These are phyloP conservation scores for Hypomyces perniciosus DNA, from an alignment of 2,329 filamentous ascomycete genomes.

Conservation along the genomic window DNA sequence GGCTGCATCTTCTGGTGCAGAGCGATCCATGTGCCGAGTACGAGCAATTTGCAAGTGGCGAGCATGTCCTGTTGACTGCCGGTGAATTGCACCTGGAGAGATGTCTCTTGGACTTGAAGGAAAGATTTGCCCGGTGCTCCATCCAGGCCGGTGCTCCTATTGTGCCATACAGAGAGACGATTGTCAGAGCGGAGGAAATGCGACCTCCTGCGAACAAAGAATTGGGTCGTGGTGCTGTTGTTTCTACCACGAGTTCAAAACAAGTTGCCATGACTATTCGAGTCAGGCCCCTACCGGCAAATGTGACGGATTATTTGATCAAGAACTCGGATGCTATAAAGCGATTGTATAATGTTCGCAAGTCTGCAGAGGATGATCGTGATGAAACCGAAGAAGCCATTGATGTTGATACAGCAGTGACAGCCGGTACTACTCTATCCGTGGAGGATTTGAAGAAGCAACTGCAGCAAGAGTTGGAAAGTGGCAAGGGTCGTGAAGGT, in stretches of 20 bases:
- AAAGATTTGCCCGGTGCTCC: conserved; percentile 89
- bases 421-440: conserved; percentile 58
- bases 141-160: conserved; percentile 92
- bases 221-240: conserved; percentile 73
- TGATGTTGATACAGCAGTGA: conserved; percentile 52
- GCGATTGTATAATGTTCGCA: conserved; percentile 66
- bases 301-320: conserved; percentile 77
- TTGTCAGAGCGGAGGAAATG: conserved; percentile 86
- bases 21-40: conserved; percentile 96
- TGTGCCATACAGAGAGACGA: conserved; percentile 91
- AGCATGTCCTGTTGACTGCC: conserved; percentile 91
- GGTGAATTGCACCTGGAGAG: conserved; percentile 92
- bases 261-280: conserved; percentile 72
- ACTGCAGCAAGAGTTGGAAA: conserved; percentile 62
- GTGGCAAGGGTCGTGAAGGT: conserved; percentile 62
- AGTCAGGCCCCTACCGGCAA: conserved; percentile 69
- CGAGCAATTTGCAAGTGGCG: conserved; percentile 84
- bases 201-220: conserved; percentile 79
- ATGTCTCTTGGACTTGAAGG: conserved; percentile 86
- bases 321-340: conserved; percentile 79
- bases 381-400: conserved; percentile 27
- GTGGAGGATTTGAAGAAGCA: conserved; percentile 71
- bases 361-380: conserved; percentile 32
- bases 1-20: conserved; percentile 80
- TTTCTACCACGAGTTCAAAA: conserved; percentile 74